Evolutionary conservation across 2,329 filamentous ascomycete species (phyloP).

Genomic region (Amesomyces nigricolor): DNA sequence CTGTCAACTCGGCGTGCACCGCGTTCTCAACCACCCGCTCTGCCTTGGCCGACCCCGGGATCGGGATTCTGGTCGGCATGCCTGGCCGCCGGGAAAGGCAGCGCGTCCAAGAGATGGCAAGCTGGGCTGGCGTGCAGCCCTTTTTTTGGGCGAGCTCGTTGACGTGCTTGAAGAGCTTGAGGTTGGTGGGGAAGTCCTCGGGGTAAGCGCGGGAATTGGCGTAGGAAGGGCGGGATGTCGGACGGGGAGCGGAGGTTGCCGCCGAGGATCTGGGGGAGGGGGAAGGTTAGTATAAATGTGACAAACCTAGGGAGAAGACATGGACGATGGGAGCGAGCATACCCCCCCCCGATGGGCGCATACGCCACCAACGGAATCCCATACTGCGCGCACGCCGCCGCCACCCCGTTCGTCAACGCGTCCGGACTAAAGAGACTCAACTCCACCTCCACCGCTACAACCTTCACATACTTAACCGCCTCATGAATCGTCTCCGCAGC

Average conservation of each 20-base stretch:
- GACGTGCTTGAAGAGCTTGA: conserved; percentile 55
- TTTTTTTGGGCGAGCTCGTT: conserved; percentile 54
- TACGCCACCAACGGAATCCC: conserved; percentile 52
- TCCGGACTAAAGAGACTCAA: conserved; percentile 45
- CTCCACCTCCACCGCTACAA: conserved; percentile 50
- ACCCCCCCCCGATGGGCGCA: conserved; percentile 55
- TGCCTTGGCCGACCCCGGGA: conserved; percentile 56
- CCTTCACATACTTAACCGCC: conserved; percentile 39
- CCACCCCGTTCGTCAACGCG: conserved; percentile 46
- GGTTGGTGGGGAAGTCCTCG: conserved; percentile 57
- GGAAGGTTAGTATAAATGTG: background rate
- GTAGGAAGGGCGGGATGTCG: conserved; percentile 47
- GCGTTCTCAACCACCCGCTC: conserved; percentile 55
- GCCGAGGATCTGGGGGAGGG: conserved; percentile 29
- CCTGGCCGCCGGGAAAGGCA: conserved; percentile 44
- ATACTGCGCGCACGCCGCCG: conserved; percentile 44
- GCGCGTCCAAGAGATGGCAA: conserved; percentile 59
- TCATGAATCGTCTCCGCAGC: conserved; percentile 44
- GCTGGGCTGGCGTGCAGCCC: conserved; percentile 53
- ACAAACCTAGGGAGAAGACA: conserved; percentile 19
- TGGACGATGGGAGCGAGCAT: conserved; percentile 23
- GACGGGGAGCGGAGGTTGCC: conserved; percentile 45
- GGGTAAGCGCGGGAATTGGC: conserved; percentile 53
- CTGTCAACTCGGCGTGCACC: conserved; percentile 42
- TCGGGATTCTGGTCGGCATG: conserved; percentile 55